Evolutionary conservation across 2,329 filamentous ascomycete genomes (phyloP).

Genomic region (Cordyceps cateniannulata): DNA sequence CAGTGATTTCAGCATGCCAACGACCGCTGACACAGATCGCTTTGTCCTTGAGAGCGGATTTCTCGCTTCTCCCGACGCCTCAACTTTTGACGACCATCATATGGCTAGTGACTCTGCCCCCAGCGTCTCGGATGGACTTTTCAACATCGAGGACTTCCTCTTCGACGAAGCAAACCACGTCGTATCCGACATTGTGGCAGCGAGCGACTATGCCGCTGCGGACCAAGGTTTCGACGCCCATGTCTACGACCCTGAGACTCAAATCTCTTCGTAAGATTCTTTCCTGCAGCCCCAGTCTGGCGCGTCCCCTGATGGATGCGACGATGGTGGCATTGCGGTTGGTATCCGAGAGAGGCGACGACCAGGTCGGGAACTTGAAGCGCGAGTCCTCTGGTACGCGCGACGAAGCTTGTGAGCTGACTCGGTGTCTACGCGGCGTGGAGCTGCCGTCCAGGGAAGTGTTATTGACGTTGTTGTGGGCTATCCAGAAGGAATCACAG

Average conservation of each 20-base stretch:
- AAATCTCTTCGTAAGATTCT: slow-evolving; percentile 58
- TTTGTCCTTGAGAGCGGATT: slow-evolving; percentile 70
- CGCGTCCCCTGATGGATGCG: slow-evolving; percentile 68
- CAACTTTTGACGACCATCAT: slow-evolving; percentile 62
- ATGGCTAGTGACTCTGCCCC: slow-evolving; percentile 53
- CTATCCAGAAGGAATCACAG: slow-evolving; percentile 36
- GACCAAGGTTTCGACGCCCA: slow-evolving; percentile 46
- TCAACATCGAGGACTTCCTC: slow-evolving; percentile 51
- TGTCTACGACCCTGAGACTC: slow-evolving; percentile 53
- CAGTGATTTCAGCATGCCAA: slow-evolving; percentile 62
- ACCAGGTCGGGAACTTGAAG: slow-evolving; percentile 34
- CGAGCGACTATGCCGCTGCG: slow-evolving; percentile 44
- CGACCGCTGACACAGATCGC: slow-evolving; percentile 66
- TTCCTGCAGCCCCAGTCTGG: slow-evolving; percentile 67
- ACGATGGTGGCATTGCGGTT: slow-evolving; percentile 68
- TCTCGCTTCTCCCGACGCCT: slow-evolving; percentile 65
- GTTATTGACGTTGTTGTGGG: slow-evolving; percentile 42
- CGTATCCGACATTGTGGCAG: slow-evolving; percentile 41
- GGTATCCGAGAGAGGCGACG: slow-evolving; percentile 52
- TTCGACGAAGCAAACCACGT: slow-evolving; percentile 42
- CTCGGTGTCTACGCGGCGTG: slow-evolving; percentile 30
- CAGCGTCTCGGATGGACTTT: slow-evolving; percentile 39
- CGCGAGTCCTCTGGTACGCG: slow-evolving; percentile 30
- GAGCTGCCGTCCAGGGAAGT: slow-evolving; percentile 40
- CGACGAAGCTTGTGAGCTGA: slow-evolving; percentile 29